A percentile compares a stretch with the other conserved stretches of the same genome.
Evolutionary conservation across 176 grass and related monocot species (phyloP).

Genomic region (Areca catechu): DNA sequence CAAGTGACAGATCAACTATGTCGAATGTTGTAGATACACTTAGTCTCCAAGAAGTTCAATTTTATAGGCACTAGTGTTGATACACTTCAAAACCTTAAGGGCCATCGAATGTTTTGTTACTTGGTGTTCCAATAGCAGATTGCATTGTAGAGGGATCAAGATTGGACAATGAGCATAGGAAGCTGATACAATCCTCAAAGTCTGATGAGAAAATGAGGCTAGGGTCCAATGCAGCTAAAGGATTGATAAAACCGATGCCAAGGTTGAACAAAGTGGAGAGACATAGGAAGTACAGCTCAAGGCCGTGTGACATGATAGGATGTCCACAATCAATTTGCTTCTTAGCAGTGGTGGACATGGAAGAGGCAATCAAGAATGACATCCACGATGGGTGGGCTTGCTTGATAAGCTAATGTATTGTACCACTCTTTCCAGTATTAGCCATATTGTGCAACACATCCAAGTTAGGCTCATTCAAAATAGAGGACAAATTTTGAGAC

Average conservation of each 20-base stretch:
- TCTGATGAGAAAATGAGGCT: constrained; percentile 36
- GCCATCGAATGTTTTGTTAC: not conserved
- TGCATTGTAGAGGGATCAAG: not conserved
- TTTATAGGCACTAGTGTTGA: no score
- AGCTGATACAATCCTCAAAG: constrained; percentile 39
- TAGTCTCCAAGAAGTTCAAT: no score
- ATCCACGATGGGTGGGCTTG: constrained; percentile 32
- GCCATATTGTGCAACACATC: no score
- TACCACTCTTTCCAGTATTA: no score
- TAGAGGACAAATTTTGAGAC: no score
- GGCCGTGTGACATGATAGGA: constrained; percentile 34
- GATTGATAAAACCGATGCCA: constrained; percentile 37
- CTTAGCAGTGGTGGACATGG: constrained; percentile 31
- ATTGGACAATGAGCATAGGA: constrained; percentile 24
- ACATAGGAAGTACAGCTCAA: constrained; percentile 8
- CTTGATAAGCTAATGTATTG: constrained; percentile 22
- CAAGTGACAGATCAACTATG: no score
- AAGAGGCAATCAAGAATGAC: constrained; percentile 30
- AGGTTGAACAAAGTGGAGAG: constrained; percentile 39
- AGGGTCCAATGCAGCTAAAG: constrained; percentile 23
- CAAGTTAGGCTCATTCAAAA: no score
- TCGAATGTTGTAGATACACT: no score
- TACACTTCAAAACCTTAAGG: no score
- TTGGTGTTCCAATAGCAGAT: constrained; percentile 18
- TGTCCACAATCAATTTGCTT: constrained; percentile 15